A percentile compares a stretch with the other conserved stretches of the same genome.
These are phyloP conservation scores for Fusarium sp. DNA, from an alignment of 2,329 filamentous ascomycete species.

Conservation along the genomic window DNA sequence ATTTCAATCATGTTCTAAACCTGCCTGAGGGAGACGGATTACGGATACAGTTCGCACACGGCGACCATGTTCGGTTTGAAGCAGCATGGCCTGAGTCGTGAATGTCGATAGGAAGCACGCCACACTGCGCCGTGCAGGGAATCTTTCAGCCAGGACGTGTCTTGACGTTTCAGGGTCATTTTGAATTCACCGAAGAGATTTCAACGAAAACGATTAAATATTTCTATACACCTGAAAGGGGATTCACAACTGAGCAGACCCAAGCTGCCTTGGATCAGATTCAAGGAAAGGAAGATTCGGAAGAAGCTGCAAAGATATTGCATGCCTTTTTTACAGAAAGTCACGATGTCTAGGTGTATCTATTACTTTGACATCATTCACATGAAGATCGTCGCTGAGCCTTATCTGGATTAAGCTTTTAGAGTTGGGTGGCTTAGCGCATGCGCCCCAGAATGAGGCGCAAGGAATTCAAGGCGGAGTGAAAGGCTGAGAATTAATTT, in stretches of 20 bases:
- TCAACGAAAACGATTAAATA: not conserved
- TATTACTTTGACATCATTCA: too few relatives aligned
- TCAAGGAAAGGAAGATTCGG: not conserved
- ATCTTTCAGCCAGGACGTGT: not conserved
- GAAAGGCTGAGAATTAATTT: not conserved
- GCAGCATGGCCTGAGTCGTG: not conserved
- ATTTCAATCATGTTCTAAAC: not conserved
- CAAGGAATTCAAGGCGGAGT: not conserved
- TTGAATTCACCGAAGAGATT: not conserved
- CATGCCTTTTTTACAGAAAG: not conserved
- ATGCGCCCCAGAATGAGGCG: constrained; percentile 1
- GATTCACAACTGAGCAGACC: not conserved
- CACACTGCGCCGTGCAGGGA: not conserved
- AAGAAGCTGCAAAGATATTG: not conserved
- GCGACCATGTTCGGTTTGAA: not conserved
- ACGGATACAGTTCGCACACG: not conserved
- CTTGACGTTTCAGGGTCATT: not conserved
- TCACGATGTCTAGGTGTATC: not conserved
- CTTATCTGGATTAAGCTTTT: not conserved
- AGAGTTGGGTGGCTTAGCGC: constrained; percentile 6
- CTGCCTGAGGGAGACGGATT: not conserved
- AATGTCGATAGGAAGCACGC: not conserved
- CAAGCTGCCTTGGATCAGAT: not conserved
- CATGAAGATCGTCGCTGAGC: not conserved
- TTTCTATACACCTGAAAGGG: not conserved